These are phyloP conservation scores for Myriosclerotinia curreyana DNA, from an alignment of 2,329 filamentous ascomycete genomes.

Conservation along the genomic window DNA sequence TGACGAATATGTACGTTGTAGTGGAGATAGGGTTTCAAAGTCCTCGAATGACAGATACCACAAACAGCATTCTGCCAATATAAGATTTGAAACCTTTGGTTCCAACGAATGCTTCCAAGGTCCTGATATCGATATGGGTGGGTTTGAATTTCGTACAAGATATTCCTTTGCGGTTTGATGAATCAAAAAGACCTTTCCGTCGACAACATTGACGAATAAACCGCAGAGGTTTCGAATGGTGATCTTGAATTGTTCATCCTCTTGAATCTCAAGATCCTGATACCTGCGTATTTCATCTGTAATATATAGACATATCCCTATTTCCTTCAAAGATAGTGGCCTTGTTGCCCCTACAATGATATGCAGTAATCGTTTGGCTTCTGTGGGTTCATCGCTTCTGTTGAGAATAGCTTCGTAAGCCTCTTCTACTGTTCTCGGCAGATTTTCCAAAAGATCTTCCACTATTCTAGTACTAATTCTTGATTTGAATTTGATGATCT, in stretches of 20 bases:
- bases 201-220: conserved; percentile 19
- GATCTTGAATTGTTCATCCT: conserved; percentile 18
- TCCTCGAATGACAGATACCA: conserved; percentile 19
- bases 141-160: conserved; percentile 13
- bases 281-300: not conserved
- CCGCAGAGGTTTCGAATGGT: conserved; percentile 21
- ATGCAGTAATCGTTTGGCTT: conserved; percentile 17
- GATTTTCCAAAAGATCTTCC: not conserved
- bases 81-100: conserved; percentile 15
- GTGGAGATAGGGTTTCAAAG: not conserved
- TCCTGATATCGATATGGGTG: not conserved
- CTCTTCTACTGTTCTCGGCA: conserved; percentile 5
- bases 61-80: conserved; percentile 20
- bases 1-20: not conserved
- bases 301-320: conserved; percentile 12
- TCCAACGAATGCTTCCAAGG: conserved; percentile 22
- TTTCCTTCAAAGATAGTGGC: conserved; percentile 19
- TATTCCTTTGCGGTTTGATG: conserved; percentile 23
- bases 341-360: conserved; percentile 19
- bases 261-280: conserved; percentile 18
- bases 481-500: not conserved
- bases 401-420: conserved; percentile 21
- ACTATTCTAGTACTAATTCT: not conserved
- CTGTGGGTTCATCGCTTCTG: not conserved
- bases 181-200: conserved; percentile 21